These are phyloP conservation scores for Thermomucor indicae-seudaticae DNA, from an alignment of 371 early-diverging fungal species.

Conservation along the genomic window DNA sequence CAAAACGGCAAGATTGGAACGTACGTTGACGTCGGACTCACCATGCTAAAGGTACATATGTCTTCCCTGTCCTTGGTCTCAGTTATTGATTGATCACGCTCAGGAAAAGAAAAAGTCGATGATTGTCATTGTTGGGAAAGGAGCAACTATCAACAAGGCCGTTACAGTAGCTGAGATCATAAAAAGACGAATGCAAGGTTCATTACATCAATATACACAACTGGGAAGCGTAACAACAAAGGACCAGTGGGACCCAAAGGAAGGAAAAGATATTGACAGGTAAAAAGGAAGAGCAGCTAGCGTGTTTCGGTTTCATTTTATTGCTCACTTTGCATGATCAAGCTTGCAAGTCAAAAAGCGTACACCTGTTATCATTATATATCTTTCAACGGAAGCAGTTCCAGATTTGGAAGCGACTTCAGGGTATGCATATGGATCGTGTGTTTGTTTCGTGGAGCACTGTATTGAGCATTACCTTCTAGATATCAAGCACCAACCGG, in stretches of 20 bases:
- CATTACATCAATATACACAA: slow-evolving; percentile 59
- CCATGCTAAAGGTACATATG: slow-evolving; percentile 31
- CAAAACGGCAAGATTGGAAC: slow-evolving; percentile 24
- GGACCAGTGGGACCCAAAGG: slow-evolving; percentile 53
- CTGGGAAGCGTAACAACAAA: slow-evolving; percentile 46
- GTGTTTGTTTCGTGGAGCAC: not conserved
- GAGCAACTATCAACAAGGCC: slow-evolving; percentile 54
- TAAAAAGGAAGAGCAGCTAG: not conserved
- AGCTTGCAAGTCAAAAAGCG: slow-evolving; percentile 37
- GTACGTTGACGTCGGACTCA: slow-evolving; percentile 33
- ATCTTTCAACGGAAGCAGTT: slow-evolving; percentile 26
- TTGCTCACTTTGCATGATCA: not conserved
- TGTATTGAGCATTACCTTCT: not conserved
- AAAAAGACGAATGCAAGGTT: slow-evolving; percentile 54
- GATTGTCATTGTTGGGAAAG: slow-evolving; percentile 41
- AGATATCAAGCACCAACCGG: slow-evolving; percentile 38
- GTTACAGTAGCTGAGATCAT: slow-evolving; percentile 66
- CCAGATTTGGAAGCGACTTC: slow-evolving; percentile 33
- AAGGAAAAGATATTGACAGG: slow-evolving; percentile 37
- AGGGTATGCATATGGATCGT: slow-evolving; percentile 12
- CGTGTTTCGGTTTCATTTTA: not conserved
- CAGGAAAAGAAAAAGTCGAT: slow-evolving; percentile 16
- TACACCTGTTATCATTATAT: slow-evolving; percentile 38
- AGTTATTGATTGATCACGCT: not conserved
- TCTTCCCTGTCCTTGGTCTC: not conserved